A percentile compares a stretch with the other conserved stretches of the same genome.
Conservation (phyloP, 2,329 filamentous ascomycete genomes). For the Knoxdaviesia capensis region DNA sequence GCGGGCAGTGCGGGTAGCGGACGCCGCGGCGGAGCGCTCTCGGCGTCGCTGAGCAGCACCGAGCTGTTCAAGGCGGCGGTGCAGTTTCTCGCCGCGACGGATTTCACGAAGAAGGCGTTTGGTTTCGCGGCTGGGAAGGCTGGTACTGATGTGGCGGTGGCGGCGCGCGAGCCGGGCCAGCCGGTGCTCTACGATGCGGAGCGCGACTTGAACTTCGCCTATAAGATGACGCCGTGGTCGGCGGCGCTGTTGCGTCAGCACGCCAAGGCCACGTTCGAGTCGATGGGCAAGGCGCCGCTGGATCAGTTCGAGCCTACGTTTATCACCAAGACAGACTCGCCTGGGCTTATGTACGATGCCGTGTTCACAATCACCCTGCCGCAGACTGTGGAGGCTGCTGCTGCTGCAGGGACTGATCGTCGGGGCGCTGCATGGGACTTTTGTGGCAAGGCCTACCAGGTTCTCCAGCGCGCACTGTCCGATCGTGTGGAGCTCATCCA, state of each 20-base stretch:
- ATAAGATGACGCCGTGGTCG: conserved; percentile 79
- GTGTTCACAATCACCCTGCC: conserved; percentile 16
- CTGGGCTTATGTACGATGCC: conserved; percentile 33
- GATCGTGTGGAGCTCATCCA: conserved; percentile 54
- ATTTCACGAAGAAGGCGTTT: conserved; percentile 49
- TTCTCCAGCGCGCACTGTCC: conserved; percentile 51
- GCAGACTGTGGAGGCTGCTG: neutral
- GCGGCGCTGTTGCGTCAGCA: conserved; percentile 54
- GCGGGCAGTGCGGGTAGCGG: conserved; percentile 31
- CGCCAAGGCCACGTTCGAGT: conserved; percentile 51
- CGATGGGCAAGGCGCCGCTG: conserved; percentile 51
- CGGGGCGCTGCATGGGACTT: conserved; percentile 23
- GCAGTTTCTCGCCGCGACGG: conserved; percentile 62
- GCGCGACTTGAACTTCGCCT: conserved; percentile 62
- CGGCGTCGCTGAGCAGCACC: conserved; percentile 67
- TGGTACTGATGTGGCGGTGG: conserved; percentile 10
- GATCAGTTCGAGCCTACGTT: conserved; percentile 79
- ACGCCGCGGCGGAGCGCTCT: conserved; percentile 36
- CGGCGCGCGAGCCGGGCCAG: conserved; percentile 17
- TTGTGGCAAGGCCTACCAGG: conserved; percentile 37
- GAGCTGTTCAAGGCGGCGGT: conserved; percentile 88
- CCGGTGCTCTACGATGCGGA: conserved; percentile 64
- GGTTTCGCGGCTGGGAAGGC: conserved; percentile 18
- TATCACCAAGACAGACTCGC: conserved; percentile 39
- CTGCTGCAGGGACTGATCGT: conserved; percentile 6